phyloP scores from a whole-genome alignment of 148 eudicot species.

The Dianthus caryophyllus region DNA sequence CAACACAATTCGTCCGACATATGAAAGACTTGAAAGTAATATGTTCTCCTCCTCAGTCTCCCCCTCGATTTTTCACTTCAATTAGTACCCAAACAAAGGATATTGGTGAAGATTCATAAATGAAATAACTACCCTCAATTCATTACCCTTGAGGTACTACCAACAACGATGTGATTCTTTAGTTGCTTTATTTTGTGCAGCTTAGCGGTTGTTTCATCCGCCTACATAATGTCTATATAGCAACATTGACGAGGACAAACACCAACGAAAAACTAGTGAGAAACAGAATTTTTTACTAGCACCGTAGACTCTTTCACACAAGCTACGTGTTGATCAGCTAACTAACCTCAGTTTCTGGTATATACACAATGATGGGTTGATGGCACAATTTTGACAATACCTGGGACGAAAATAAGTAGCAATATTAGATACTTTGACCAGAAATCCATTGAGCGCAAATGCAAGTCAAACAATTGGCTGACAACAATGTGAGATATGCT shows the following conservation, averaged over 20 bases:
- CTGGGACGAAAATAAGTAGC: conserved; percentile 26
- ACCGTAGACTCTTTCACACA: background rate
- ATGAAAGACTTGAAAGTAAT: too few relatives aligned
- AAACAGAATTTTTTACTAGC: background rate
- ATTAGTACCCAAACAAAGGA: too few relatives aligned
- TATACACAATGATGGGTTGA: conserved; percentile 79
- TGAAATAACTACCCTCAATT: too few relatives aligned
- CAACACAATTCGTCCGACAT: too few relatives aligned
- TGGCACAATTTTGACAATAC: conserved; percentile 80
- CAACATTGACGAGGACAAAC: background rate
- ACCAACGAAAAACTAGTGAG: background rate
- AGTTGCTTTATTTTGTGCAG: too few relatives aligned
- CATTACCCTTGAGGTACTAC: too few relatives aligned
- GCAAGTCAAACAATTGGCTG: background rate
- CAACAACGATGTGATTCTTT: too few relatives aligned
- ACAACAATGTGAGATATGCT: background rate
- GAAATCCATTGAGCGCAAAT: background rate
- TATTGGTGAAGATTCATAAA: too few relatives aligned
- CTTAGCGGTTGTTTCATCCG: too few relatives aligned
- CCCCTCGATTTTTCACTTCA: too few relatives aligned
- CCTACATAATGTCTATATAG: too few relatives aligned
- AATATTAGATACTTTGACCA: conserved; percentile 6
- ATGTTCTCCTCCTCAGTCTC: too few relatives aligned
- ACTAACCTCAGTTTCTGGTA: conserved; percentile 80
- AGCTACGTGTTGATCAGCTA: background rate